Conservation (phyloP, 805 yeast genomes). For the Spencermartinsiella europaea region DNA sequence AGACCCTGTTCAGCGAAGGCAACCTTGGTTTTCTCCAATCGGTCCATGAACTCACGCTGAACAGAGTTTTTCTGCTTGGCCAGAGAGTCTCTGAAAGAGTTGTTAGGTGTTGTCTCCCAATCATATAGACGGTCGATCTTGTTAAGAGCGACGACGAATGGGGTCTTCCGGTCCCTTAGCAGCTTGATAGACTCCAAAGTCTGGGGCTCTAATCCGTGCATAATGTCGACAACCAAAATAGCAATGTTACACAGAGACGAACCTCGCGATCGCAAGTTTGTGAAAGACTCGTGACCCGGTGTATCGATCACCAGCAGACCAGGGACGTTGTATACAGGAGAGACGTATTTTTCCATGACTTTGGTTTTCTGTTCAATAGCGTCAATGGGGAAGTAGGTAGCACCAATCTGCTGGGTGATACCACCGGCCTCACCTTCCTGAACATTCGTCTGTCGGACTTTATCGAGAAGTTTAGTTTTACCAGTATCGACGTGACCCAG, state of each 20-base stretch:
- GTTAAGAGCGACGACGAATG: slow-evolving; percentile 94
- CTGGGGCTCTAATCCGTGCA: slow-evolving; percentile 99
- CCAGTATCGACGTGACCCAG: slow-evolving; percentile 99
- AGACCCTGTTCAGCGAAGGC: slow-evolving; percentile 97
- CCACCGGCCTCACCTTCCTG: slow-evolving; percentile 99
- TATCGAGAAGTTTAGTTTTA: slow-evolving; percentile 94
- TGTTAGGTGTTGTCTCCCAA: slow-evolving; percentile 88
- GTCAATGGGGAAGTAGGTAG: slow-evolving; percentile 97
- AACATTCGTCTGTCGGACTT: slow-evolving; percentile 96
- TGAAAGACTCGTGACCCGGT: slow-evolving; percentile 99
- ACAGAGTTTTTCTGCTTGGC: slow-evolving; percentile 78
- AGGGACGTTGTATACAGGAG: slow-evolving; percentile 87
- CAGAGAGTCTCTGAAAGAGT: slow-evolving; percentile 92
- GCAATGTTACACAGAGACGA: slow-evolving; percentile 99
- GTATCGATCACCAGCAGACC: slow-evolving; percentile 96
- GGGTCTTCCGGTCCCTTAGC: slow-evolving; percentile 95
- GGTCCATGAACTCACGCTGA: slow-evolving; percentile 85
- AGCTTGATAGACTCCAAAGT: slow-evolving; percentile 90
- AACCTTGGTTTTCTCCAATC: slow-evolving; percentile 77
- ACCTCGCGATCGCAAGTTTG: slow-evolving; percentile 97
- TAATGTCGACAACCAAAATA: slow-evolving; percentile 93
- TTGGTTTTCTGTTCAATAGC: slow-evolving; percentile 88
- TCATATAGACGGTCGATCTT: slow-evolving; percentile 96
- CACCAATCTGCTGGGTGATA: slow-evolving; percentile 99
- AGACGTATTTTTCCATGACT: slow-evolving; percentile 83